These are phyloP conservation scores for Fallopia convolvulus DNA, from an alignment of 148 eudicot genomes.

Conservation along the genomic window DNA sequence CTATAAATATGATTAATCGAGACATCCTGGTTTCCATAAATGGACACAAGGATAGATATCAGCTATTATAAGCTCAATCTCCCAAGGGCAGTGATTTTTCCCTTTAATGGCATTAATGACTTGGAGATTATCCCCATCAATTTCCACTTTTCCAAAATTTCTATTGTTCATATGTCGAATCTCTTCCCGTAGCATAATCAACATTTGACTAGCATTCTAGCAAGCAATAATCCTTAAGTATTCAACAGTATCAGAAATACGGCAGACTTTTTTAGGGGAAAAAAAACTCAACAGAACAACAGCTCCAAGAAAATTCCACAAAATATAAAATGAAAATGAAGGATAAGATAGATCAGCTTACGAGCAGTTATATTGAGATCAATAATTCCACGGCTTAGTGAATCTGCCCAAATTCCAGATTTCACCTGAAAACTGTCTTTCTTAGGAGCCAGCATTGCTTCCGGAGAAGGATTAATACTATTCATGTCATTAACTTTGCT, in stretches of 20 bases:
- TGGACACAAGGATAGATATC: too few relatives aligned
- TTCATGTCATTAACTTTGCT: slow-evolving; percentile 18
- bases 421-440: slow-evolving; percentile 70
- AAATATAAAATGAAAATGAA: background rate
- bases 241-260: background rate
- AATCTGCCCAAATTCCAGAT: slow-evolving; percentile 98
- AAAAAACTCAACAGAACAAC: background rate
- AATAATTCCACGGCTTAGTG: slow-evolving; percentile 91
- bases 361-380: slow-evolving; percentile 98
- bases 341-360: slow-evolving; percentile 32
- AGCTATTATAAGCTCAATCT: too few relatives aligned
- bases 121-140: too few relatives aligned
- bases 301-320: background rate
- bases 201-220: background rate
- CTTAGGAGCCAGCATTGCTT: slow-evolving; percentile 39
- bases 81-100: too few relatives aligned
- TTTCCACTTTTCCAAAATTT: too few relatives aligned
- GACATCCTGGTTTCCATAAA: too few relatives aligned
- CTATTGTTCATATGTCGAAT: too few relatives aligned
- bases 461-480: slow-evolving; percentile 33
- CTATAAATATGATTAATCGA: too few relatives aligned
- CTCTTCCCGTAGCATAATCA: background rate
- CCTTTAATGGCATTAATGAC: too few relatives aligned
- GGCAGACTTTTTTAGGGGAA: too few relatives aligned
- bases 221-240: background rate